Evolutionary conservation across 768 basidiomycete species (phyloP).

Genomic region (Scleroderma citrinum): DNA sequence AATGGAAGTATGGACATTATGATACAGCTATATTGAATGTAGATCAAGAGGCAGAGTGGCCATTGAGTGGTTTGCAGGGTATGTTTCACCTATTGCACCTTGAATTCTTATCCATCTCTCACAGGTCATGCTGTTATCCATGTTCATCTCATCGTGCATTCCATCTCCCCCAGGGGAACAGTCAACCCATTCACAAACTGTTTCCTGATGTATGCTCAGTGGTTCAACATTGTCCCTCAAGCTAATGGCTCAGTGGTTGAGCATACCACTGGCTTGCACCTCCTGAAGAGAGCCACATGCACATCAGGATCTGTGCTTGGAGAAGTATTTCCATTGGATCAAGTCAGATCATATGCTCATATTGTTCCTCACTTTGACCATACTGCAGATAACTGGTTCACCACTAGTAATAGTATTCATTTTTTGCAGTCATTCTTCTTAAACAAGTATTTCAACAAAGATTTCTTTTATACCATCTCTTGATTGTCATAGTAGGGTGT

Average conservation of each 20-base stretch:
- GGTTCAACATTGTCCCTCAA: conserved; percentile 24
- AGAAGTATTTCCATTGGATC: conserved; percentile 5
- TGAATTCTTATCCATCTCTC: not conserved
- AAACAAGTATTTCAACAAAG: conserved; percentile 3
- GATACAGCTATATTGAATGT: conserved; percentile 17
- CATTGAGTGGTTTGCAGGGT: conserved; percentile 10
- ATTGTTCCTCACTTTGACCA: conserved; percentile 5
- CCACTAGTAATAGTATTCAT: conserved; percentile 1
- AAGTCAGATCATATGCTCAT: conserved; percentile 6
- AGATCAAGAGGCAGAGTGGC: conserved; percentile 13
- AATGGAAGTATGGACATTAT: conserved; percentile 17
- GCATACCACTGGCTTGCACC: not conserved
- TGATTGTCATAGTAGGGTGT: not conserved
- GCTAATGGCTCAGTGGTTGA: not conserved
- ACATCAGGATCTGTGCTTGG: not conserved
- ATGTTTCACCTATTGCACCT: not conserved
- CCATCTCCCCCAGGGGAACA: not conserved
- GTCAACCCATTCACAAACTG: not conserved
- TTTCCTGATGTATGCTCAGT: conserved; percentile 21
- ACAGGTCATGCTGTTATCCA: conserved; percentile 13
- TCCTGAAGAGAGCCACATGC: conserved; percentile 2
- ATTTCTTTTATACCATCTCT: not conserved
- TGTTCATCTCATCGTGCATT: conserved; percentile 13
- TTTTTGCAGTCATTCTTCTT: conserved; percentile 3
- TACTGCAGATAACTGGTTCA: conserved; percentile 2